Percentiles rank a stretch among this genome's conserved stretches.
Evolutionary conservation across 176 grass and related monocot species (phyloP).

Genomic region (Oryza meyeriana): DNA sequence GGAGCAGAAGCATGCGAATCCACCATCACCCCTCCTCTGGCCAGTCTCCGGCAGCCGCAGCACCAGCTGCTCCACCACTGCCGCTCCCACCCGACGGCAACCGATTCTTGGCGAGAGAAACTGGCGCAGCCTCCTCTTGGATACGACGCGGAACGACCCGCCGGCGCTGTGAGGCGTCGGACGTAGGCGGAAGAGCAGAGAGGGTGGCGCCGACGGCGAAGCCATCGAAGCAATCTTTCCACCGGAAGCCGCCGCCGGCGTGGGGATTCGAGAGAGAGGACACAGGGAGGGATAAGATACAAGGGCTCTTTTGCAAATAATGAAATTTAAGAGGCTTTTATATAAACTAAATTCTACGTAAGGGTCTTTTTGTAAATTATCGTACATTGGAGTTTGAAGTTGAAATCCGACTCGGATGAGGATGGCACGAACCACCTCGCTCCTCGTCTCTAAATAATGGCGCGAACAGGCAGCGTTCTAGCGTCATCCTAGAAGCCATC

Average conservation of each 20-base stretch:
- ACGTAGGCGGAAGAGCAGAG: background rate
- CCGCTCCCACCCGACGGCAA: background rate
- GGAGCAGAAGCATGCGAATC: slow-evolving; percentile 38
- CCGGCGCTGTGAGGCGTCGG: background rate
- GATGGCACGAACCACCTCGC: background rate
- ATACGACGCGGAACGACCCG: background rate
- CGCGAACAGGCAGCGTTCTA: background rate
- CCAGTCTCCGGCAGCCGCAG: background rate
- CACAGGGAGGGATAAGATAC: background rate
- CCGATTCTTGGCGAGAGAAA: background rate
- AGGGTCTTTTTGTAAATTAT: background rate
- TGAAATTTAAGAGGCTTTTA: background rate
- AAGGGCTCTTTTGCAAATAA: background rate
- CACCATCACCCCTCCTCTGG: background rate
- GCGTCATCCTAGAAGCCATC: background rate
- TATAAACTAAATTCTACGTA: background rate
- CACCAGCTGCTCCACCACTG: background rate
- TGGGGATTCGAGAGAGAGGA: background rate
- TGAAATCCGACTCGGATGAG: background rate
- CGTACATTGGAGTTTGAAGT: background rate
- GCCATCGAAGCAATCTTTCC: slow-evolving; percentile 19
- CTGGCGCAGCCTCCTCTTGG: background rate
- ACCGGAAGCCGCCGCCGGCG: background rate
- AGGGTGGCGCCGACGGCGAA: slow-evolving; percentile 1
- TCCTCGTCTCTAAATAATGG: background rate